Evolutionary conservation across 345 rosid genomes (phyloP), one percentile per base, ranked within the genome.

Genomic region (Rhizophora apiculata): DNA sequence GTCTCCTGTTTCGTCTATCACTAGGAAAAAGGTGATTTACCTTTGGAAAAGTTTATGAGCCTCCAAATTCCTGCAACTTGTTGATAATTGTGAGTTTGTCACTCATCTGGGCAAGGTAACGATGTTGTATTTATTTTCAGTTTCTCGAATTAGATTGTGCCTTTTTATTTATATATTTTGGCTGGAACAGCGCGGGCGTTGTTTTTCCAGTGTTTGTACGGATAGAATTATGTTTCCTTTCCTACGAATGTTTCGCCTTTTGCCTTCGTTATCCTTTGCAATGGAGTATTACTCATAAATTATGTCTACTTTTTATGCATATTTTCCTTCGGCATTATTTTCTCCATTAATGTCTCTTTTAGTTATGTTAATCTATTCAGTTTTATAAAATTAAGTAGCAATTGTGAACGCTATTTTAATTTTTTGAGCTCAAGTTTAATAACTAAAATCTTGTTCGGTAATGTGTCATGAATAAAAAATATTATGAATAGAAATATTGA

Each of bases 51-150:
- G 73, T 68, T 82, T 72, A 79, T 84, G 74, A 85, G 58, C 56
- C 70, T 93, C 64, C 87, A 85, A 52, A 84, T 93, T 77, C 93
- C 96, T 10, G 80, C 82, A 6, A 74, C 88, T 90, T 37, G 56
- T 85, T 64, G 89, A 90, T 67, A 97, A 93, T 69, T 89, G 81
- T 80, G 92, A 90, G 78, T 90, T 71, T 72, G 72, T 93, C 72
- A 90, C 87, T 71, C 89, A 89, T 76, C 77, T 81, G 78, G 90
- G 92, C 34, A 90, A 90, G 98, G 98, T 93, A 73, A 48, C 54
- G 68, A 21, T 61, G 6, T 24, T 24, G 24, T 31, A 21, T 20
- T 67, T 49, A 24, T 51, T 52, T 53, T 57, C 22, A 31, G 27
- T 32, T 52, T 74, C 56, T 67, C 63, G 52, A 16, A 49, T 60